phyloP scores from a whole-genome alignment of 1,284 basidiomycete species.

The Irpex sp. region DNA sequence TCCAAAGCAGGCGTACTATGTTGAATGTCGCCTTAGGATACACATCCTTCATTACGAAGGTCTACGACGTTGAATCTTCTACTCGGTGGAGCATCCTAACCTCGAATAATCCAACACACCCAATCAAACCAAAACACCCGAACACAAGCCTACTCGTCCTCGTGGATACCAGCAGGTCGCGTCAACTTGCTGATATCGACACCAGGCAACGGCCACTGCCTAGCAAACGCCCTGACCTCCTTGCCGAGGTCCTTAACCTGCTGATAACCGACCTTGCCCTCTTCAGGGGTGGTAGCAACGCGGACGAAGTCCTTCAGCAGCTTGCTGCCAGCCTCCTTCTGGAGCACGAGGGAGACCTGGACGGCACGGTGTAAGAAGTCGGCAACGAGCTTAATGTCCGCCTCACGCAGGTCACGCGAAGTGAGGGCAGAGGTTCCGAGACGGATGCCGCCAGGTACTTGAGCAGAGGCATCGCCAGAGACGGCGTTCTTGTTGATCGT shows the following conservation, averaged over 20 bases:
- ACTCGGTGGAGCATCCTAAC: slow-evolving; percentile 4
- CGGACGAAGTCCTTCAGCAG: slow-evolving; percentile 95
- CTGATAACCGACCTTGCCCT: slow-evolving; percentile 67
- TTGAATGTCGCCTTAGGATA: slow-evolving; percentile 35
- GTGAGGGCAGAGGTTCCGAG: slow-evolving; percentile 95
- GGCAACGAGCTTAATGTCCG: slow-evolving; percentile 85
- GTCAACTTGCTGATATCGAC: slow-evolving; percentile 65
- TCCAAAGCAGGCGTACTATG: slow-evolving; percentile 30
- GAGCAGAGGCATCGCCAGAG: slow-evolving; percentile 92
- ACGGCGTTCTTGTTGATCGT: slow-evolving; percentile 98
- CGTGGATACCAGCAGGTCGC: slow-evolving; percentile 66
- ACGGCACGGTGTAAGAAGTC: slow-evolving; percentile 91
- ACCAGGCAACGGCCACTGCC: slow-evolving; percentile 90
- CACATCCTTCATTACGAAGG: neutral
- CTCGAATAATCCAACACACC: neutral
- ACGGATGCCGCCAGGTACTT: slow-evolving; percentile 96
- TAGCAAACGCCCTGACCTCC: slow-evolving; percentile 81
- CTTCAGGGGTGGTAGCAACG: slow-evolving; percentile 70
- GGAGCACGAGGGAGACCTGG: slow-evolving; percentile 82
- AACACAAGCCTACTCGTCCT: slow-evolving; percentile 35
- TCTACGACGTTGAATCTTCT: slow-evolving; percentile 30
- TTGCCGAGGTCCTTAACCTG: slow-evolving; percentile 70
- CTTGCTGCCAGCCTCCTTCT: slow-evolving; percentile 95
- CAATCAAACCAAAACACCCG: slow-evolving; percentile 1
- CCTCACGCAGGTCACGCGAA: slow-evolving; percentile 90